A percentile compares a stretch with the other conserved stretches of the same genome.
phyloP scores from a whole-genome alignment of 176 grass and related monocot genomes.

The Panicum miliaceum region DNA sequence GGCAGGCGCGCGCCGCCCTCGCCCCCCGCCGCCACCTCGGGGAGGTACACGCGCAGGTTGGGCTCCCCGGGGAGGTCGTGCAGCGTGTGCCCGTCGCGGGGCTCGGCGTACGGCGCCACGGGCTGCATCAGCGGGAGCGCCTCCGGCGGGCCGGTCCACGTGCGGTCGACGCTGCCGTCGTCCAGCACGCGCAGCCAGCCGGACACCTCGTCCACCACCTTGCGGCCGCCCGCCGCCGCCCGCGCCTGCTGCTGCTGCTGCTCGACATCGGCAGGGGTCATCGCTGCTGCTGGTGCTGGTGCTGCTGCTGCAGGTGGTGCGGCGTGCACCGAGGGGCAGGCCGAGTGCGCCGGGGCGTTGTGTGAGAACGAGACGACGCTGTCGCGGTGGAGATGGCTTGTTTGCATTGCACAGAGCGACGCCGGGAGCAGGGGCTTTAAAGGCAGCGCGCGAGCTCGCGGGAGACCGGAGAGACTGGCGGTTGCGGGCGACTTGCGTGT shows the following conservation, averaged over 20 bases:
- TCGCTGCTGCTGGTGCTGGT: neutral
- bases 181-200: conserved; percentile 79
- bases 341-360: neutral
- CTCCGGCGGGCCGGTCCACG: conserved; percentile 70
- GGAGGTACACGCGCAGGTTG: conserved; percentile 75
- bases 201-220: conserved; percentile 81
- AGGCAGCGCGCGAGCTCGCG: neutral
- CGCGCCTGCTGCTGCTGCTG: neutral
- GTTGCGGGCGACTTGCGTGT: neutral
- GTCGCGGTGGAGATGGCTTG: neutral
- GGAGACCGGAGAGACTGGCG: too few species aligned
- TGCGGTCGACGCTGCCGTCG: conserved; percentile 83
- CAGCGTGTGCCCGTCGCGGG: conserved; percentile 71
- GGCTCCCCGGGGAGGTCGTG: conserved; percentile 79
- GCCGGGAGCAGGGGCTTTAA: neutral
- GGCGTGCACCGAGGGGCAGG: neutral
- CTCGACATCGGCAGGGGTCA: neutral
- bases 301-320: neutral
- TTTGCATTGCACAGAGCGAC: neutral
- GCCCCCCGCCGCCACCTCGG: neutral
- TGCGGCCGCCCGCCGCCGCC: neutral
- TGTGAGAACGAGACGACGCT: neutral
- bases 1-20: conserved; percentile 35
- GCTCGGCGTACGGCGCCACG: conserved; percentile 47
- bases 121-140: conserved; percentile 76